These are phyloP conservation scores for Xylaria sp. DNA, from an alignment of 2,329 filamentous ascomycete genomes.

Conservation along the genomic window DNA sequence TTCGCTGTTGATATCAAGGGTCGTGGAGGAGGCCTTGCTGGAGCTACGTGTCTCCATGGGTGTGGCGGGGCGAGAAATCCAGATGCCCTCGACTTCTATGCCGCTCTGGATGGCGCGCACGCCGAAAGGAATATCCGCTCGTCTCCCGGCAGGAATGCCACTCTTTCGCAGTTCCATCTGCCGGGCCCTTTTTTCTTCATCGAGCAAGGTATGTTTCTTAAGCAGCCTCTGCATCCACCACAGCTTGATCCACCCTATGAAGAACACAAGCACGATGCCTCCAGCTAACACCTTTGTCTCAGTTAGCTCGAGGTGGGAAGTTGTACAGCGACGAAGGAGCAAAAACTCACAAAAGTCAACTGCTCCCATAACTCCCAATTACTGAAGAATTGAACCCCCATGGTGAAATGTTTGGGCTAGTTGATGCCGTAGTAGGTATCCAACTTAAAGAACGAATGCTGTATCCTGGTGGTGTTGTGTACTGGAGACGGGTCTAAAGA, in stretches of 20 bases:
- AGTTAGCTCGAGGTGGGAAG: slow-evolving; percentile 37
- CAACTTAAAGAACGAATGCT: slow-evolving; percentile 31
- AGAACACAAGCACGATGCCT: slow-evolving; percentile 76
- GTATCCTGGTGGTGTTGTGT: slow-evolving; percentile 25
- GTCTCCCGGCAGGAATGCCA: slow-evolving; percentile 58
- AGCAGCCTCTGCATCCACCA: slow-evolving; percentile 67
- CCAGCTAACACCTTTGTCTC: slow-evolving; percentile 76
- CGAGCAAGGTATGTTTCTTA: slow-evolving; percentile 70
- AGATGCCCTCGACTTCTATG: slow-evolving; percentile 86
- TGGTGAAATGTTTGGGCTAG: slow-evolving; percentile 45
- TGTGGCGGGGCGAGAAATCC: slow-evolving; percentile 69
- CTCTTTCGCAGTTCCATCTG: slow-evolving; percentile 65
- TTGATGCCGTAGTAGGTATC: slow-evolving; percentile 41
- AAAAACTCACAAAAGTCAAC: slow-evolving; percentile 81
- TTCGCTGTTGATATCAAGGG: slow-evolving; percentile 42
- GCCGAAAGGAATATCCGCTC: slow-evolving; percentile 82
- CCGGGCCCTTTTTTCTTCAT: slow-evolving; percentile 71
- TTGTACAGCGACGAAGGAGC: neutral
- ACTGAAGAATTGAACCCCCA: slow-evolving; percentile 67
- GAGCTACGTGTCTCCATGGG: slow-evolving; percentile 47
- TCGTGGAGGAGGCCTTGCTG: slow-evolving; percentile 43
- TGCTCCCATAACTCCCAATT: slow-evolving; percentile 87
- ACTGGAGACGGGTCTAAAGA: slow-evolving; percentile 5
- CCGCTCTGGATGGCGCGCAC: slow-evolving; percentile 86
- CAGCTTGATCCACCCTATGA: slow-evolving; percentile 75